These are phyloP conservation scores for Cubamyces sp. DNA, from an alignment of 768 basidiomycete genomes.

Conservation along the genomic window DNA sequence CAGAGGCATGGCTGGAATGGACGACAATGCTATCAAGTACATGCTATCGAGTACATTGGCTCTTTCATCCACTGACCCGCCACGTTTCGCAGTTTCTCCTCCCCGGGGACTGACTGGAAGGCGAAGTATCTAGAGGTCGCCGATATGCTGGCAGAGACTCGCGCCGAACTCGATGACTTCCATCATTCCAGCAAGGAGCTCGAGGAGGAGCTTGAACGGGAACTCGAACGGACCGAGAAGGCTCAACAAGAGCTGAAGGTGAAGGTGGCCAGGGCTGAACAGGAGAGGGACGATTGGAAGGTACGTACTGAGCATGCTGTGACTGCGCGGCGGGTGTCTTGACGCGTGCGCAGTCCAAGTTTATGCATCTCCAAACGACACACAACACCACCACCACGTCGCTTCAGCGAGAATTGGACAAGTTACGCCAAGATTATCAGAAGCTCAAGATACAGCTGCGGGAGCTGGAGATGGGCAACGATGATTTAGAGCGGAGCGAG, in stretches of 20 bases:
- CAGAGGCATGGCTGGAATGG: conserved; percentile 58
- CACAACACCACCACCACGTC: conserved; percentile 91
- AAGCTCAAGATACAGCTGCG: conserved; percentile 72
- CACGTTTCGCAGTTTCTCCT: conserved; percentile 52
- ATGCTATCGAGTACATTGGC: conserved; percentile 23
- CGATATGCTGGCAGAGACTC: conserved; percentile 83
- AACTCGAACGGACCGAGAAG: conserved; percentile 86
- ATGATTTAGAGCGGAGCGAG: conserved; percentile 95
- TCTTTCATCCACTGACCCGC: conserved; percentile 17
- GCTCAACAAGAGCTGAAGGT: conserved; percentile 78
- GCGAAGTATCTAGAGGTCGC: conserved; percentile 80
- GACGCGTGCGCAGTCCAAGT: conserved; percentile 62
- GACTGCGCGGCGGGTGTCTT: conserved; percentile 15
- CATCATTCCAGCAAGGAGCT: conserved; percentile 87
- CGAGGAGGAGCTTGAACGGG: conserved; percentile 91
- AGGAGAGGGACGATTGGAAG: conserved; percentile 92
- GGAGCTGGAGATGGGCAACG: conserved; percentile 96
- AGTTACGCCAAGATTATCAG: conserved; percentile 74
- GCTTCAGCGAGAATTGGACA: conserved; percentile 90
- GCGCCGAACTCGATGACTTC: conserved; percentile 85
- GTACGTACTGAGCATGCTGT: conserved; percentile 45
- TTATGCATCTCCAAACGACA: conserved; percentile 84
- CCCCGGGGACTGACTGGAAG: conserved; percentile 70
- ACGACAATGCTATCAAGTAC: conserved; percentile 69
- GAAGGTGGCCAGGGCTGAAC: conserved; percentile 70